Conservation (phyloP, 768 basidiomycete species). For the Russula virescens region DNA sequence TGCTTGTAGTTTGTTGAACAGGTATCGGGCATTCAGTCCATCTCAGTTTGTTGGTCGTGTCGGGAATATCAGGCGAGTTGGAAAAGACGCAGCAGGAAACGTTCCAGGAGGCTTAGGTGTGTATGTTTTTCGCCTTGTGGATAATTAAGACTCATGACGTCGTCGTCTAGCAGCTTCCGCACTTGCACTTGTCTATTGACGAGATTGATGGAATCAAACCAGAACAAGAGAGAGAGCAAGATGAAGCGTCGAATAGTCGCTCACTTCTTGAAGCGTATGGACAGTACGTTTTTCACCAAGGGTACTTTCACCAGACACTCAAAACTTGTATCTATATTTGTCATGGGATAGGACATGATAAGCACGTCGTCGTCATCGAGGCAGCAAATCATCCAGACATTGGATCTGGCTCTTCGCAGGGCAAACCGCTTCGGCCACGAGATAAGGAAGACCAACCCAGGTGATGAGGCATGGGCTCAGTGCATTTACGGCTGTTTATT, state of each 20-base stretch:
- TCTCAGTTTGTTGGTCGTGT: constrained; percentile 89
- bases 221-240: constrained; percentile 94
- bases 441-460: constrained; percentile 95
- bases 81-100: constrained; percentile 95
- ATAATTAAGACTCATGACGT: too few species aligned
- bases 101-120: constrained; percentile 93
- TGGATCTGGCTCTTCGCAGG: constrained; percentile 88
- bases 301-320: background rate
- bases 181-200: constrained; percentile 92
- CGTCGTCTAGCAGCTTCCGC: constrained; percentile 65
- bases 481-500: constrained; percentile 35
- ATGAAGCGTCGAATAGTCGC: constrained; percentile 98
- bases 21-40: constrained; percentile 92
- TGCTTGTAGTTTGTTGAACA: constrained; percentile 35
- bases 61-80: constrained; percentile 97
- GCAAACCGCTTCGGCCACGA: constrained; percentile 97
- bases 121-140: constrained; percentile 19
- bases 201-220: constrained; percentile 98
- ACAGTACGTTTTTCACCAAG: constrained; percentile 53
- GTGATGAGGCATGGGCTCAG: constrained; percentile 86
- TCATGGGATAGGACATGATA: constrained; percentile 94
- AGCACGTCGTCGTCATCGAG: constrained; percentile 89
- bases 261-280: constrained; percentile 97
- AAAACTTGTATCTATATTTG: constrained; percentile 53
- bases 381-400: constrained; percentile 92